Evolutionary conservation across 2,329 filamentous ascomycete genomes (phyloP), one percentile per base, ranked within the genome.

Genomic region (Madurella fahalii): DNA sequence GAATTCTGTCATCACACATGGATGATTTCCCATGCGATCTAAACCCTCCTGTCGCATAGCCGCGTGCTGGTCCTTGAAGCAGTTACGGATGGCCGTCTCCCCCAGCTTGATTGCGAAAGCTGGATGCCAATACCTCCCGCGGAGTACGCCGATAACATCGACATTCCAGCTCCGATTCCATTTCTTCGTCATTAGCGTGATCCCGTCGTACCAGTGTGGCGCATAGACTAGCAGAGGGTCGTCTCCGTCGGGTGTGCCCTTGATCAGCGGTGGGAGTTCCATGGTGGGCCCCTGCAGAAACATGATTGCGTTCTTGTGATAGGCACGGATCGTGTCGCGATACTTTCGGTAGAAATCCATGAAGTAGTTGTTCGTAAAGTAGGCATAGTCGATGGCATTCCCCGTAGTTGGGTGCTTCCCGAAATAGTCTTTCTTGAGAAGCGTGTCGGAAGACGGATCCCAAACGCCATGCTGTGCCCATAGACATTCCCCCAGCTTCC

Each of bases 151-250:
- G 48, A 99, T 84, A 4, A 99, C 90, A 68, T 99, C 94, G 8
- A 99, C 88, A 63, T 99, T 99, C 88, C 94, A 99, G 15, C 87
- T 85, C 40, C 92, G 87, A 68, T 97, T 99, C 94, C 94, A 99
- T 70, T 96, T 95, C 73, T 99, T 99, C 12, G 90, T 97, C 81
- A 99, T 89, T 4, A 99, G 78, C 0, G 94, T 99, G 53, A 99
- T 87, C 11, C 94, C 94, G 64, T 99, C 94, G 70, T 99, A 99
- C 68, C 90, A 99, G 71, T 99, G 94, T 1, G 92, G 90, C 9
- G 94, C 87, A 69, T 96, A 97, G 2, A 92, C 88, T 81, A 97
- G 87, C n/a, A 58, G 58, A 86, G 89, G 3, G 85, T 84, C 63
- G 40, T 99, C 92, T 64, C 97, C 92, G 66, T 97, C 93, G 30